Evolutionary conservation across 768 basidiomycete genomes (phyloP).

Genomic region (Tricholoma bakamatsutake): DNA sequence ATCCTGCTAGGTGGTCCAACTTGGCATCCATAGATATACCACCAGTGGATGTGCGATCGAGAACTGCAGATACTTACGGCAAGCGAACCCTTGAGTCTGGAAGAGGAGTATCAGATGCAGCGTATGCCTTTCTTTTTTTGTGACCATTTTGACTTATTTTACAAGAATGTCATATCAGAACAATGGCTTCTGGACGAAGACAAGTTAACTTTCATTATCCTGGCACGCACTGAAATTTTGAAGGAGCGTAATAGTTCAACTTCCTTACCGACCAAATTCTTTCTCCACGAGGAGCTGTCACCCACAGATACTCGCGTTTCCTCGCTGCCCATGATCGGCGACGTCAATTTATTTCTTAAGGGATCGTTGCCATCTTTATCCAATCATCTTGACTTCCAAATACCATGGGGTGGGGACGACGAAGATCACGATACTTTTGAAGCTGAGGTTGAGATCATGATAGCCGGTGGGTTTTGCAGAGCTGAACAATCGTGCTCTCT

Average conservation of each 20-base stretch:
- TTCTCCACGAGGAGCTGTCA: slow-evolving; percentile 4
- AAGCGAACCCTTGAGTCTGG: slow-evolving; percentile 73
- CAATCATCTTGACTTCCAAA: slow-evolving; percentile 4
- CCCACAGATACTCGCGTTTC: slow-evolving; percentile 29
- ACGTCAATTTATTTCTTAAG: slow-evolving; percentile 87
- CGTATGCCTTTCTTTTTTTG: slow-evolving; percentile 32
- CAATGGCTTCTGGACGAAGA: slow-evolving; percentile 87
- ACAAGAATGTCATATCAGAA: slow-evolving; percentile 32
- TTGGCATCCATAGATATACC: slow-evolving; percentile 56
- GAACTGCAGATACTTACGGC: slow-evolving; percentile 74
- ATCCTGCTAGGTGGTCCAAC: background rate
- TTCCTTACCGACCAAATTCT: slow-evolving; percentile 7
- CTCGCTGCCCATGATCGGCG: slow-evolving; percentile 71
- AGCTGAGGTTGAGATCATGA: slow-evolving; percentile 90
- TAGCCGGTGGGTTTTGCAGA: slow-evolving; percentile 53
- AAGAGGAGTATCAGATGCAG: slow-evolving; percentile 89
- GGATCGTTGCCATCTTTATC: slow-evolving; percentile 27
- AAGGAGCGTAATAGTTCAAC: background rate
- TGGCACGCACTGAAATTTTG: slow-evolving; percentile 36
- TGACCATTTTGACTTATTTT: background rate
- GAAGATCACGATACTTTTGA: slow-evolving; percentile 44
- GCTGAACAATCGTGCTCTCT: background rate
- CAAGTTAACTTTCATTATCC: slow-evolving; percentile 89
- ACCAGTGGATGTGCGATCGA: slow-evolving; percentile 82
- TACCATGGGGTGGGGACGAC: slow-evolving; percentile 17